phyloP scores from a whole-genome alignment of 306 rosid species.

The Biancaea sappan region DNA sequence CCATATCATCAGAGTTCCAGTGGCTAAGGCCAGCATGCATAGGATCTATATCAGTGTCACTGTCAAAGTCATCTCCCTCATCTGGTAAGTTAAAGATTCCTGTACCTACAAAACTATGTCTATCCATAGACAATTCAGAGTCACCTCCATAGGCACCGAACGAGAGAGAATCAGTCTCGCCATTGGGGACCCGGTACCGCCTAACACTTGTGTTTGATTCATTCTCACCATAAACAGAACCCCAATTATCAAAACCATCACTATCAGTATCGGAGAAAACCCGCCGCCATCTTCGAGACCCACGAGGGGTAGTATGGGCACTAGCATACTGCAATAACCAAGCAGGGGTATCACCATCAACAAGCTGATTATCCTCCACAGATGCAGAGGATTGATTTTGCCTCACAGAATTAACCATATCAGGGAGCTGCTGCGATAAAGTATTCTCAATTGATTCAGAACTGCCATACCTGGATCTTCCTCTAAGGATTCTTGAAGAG shows the following conservation, averaged over 20 bases:
- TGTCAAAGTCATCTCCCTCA: constrained; percentile 56
- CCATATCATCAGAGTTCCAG: constrained; percentile 68
- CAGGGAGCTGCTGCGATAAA: constrained; percentile 55
- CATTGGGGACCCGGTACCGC: constrained; percentile 49
- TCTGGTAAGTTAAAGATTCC: constrained; percentile 52
- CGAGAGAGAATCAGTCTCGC: constrained; percentile 71
- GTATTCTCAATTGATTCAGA: constrained; percentile 61
- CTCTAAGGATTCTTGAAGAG: constrained; percentile 48
- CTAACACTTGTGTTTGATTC: constrained; percentile 75
- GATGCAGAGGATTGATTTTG: constrained; percentile 53
- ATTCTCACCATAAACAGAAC: constrained; percentile 69
- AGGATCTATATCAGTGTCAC: constrained; percentile 93
- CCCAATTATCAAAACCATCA: constrained; percentile 72
- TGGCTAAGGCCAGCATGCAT: constrained; percentile 81
- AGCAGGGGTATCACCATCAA: constrained; percentile 50
- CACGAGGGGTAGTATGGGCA: constrained; percentile 66
- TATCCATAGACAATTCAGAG: constrained; percentile 79
- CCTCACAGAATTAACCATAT: constrained; percentile 47
- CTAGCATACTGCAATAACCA: constrained; percentile 57
- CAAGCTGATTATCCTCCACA: constrained; percentile 52
- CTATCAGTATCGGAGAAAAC: constrained; percentile 76
- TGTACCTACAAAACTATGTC: constrained; percentile 66
- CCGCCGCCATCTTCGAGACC: constrained; percentile 73
- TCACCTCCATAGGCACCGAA: constrained; percentile 80
- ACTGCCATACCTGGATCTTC: constrained; percentile 68